Conservation (phyloP, 202 grass and related monocot species). For the Bolboschoenoplectus hybrid region DNA sequence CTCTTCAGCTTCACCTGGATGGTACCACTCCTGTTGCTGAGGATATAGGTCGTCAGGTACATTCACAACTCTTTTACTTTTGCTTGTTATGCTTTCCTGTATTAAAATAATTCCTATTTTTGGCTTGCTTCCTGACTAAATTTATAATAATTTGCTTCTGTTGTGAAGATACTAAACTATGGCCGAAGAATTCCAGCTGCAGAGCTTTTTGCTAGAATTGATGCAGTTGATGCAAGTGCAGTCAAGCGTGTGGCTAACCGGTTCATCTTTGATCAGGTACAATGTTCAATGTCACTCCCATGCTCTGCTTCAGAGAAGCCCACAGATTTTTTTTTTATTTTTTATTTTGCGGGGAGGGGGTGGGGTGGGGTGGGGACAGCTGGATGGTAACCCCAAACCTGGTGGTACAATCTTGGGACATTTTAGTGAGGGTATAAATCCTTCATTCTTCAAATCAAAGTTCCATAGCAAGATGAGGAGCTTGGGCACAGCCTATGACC, state of each 20-base stretch:
- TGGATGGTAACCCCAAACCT: neutral
- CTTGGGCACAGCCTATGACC: neutral
- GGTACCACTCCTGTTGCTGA: constrained; percentile 84
- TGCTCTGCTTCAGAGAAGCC: neutral
- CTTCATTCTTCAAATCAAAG: neutral
- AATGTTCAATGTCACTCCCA: constrained; percentile 9
- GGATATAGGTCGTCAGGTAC: constrained; percentile 97
- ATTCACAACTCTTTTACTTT: constrained; percentile 28
- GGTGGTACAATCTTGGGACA: neutral
- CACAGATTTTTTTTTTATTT: neutral
- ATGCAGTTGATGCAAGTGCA: constrained; percentile 92
- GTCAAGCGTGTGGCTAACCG: constrained; percentile 94
- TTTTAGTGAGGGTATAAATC: neutral
- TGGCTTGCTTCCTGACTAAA: neutral
- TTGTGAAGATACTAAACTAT: constrained; percentile 73
- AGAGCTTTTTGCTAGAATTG: constrained; percentile 97
- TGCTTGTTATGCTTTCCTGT: neutral
- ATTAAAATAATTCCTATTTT: neutral
- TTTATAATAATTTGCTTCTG: constrained; percentile 31
- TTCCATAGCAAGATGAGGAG: neutral
- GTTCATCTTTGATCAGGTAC: constrained; percentile 99
- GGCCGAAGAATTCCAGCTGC: constrained; percentile 83
- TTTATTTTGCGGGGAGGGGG: neutral
- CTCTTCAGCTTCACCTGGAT: constrained; percentile 94
- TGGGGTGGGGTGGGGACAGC: neutral